Conservation (phyloP, 345 rosid species). For the Iberis pinnata region DNA sequence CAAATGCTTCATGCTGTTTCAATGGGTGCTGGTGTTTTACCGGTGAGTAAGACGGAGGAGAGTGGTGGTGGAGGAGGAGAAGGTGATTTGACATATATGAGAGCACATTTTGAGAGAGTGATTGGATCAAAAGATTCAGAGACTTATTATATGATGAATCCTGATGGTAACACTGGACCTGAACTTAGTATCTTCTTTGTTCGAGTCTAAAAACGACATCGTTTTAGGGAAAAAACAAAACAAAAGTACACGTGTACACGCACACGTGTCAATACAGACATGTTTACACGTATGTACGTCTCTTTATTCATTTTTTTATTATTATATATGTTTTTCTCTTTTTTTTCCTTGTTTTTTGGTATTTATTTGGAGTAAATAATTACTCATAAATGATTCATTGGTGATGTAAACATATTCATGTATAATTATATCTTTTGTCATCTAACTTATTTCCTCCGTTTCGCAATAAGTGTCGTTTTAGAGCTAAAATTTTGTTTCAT, state of each 20-base stretch:
- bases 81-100: slow-evolving; percentile 70
- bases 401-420: slow-evolving; percentile 18
- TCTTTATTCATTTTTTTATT: neutral
- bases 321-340: neutral
- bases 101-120: slow-evolving; percentile 74
- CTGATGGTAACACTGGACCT: slow-evolving; percentile 66
- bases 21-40: slow-evolving; percentile 80
- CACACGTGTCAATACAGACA: neutral
- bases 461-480: no score
- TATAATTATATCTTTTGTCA: neutral
- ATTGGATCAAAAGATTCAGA: slow-evolving; percentile 78
- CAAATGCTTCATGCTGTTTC: slow-evolving; percentile 64
- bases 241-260: neutral
- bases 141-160: slow-evolving; percentile 79
- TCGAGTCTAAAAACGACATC: slow-evolving; percentile 23
- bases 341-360: neutral
- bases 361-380: neutral
- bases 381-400: slow-evolving; percentile 5
- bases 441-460: no score
- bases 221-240: neutral
- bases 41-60: slow-evolving; percentile 39
- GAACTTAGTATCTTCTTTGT: slow-evolving; percentile 43
- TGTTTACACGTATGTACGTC: neutral
- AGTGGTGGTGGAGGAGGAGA: slow-evolving; percentile 31
- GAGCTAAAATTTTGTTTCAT: no score